Evolutionary conservation across 1,139 yeast genomes (phyloP).

Genomic region (Blastobotrys proliferans): DNA sequence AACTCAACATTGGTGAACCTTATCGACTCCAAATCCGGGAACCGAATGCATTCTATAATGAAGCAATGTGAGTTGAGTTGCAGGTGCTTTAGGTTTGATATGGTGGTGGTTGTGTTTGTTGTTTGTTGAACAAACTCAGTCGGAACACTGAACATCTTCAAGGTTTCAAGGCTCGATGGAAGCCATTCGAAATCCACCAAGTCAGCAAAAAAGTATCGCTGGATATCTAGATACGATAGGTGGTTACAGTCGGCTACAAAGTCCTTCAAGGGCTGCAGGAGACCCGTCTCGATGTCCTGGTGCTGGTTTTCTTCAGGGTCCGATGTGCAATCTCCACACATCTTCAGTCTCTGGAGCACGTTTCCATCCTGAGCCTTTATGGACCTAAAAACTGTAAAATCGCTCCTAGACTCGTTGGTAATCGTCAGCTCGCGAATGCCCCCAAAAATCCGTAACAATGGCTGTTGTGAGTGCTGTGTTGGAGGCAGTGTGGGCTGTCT

Average conservation of each 20-base stretch:
- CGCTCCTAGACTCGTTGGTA: background rate
- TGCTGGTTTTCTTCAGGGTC: too few relatives aligned
- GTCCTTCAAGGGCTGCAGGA: background rate
- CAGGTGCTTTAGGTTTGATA: background rate
- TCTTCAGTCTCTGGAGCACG: background rate
- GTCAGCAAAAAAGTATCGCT: constrained; percentile 2
- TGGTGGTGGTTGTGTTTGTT: background rate
- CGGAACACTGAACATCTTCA: background rate
- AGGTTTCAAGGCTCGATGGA: background rate
- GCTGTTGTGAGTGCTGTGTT: too few relatives aligned
- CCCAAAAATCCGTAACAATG: background rate
- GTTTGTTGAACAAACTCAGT: background rate
- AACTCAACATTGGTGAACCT: constrained; percentile 3
- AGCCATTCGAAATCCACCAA: constrained; percentile 7
- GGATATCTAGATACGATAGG: constrained; percentile 1
- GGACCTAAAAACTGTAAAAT: background rate
- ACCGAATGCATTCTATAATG: background rate
- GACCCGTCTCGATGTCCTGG: background rate
- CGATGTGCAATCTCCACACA: too few relatives aligned
- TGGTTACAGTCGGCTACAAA: background rate
- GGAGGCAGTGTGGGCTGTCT: too few relatives aligned
- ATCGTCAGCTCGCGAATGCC: background rate
- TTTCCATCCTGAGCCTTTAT: background rate
- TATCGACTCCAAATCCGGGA: constrained; percentile 3
- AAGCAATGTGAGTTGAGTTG: background rate